phyloP scores from a whole-genome alignment of 768 basidiomycete genomes.

The Termitomyces sp. region DNA sequence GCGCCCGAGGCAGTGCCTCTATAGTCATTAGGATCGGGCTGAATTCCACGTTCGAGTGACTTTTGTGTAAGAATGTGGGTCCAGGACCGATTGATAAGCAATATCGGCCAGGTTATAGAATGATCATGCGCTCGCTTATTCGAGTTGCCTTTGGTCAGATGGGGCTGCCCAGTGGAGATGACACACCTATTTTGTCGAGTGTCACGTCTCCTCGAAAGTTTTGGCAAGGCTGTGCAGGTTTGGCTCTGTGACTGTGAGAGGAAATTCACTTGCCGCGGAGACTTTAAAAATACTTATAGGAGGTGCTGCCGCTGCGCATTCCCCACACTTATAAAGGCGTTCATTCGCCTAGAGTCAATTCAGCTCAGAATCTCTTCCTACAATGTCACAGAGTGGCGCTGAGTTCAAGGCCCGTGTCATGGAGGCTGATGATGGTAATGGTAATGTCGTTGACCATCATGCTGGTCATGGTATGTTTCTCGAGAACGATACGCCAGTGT shows the following conservation, averaged over 20 bases:
- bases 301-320: conserved; percentile 1
- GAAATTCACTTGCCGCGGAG: background rate
- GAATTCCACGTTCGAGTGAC: background rate
- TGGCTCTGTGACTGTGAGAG: background rate
- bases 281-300: background rate
- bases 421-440: conserved; percentile 33
- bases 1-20: background rate
- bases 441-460: conserved; percentile 71
- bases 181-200: background rate
- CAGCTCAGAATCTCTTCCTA: background rate
- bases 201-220: background rate
- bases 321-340: conserved; percentile 9
- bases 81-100: too few species aligned
- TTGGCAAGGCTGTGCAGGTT: background rate
- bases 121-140: background rate
- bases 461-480: conserved; percentile 55
- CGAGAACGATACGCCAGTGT: background rate
- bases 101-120: background rate
- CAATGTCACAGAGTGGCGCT: conserved; percentile 22
- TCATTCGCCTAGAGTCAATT: background rate
- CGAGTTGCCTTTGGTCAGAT: background rate
- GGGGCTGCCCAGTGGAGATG: background rate
- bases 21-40: background rate
- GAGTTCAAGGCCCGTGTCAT: conserved; percentile 52
- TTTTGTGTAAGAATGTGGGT: too few species aligned